Evolutionary conservation across 2,329 filamentous ascomycete species (phyloP), one percentile per base, ranked within the genome.

Genomic region (Plenodomus tracheiphilus): DNA sequence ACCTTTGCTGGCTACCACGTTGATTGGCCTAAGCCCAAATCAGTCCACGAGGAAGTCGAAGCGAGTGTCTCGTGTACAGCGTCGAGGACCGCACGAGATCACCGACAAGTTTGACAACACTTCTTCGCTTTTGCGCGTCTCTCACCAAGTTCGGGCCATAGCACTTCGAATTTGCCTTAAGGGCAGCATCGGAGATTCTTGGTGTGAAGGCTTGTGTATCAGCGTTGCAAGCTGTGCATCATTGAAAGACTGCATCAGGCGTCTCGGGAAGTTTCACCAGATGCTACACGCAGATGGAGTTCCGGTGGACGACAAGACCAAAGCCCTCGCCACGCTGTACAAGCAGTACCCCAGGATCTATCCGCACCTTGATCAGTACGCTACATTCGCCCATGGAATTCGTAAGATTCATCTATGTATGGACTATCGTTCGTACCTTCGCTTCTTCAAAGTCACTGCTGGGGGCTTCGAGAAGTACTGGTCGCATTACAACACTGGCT

Each of bases 361-460:
- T 25, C 61, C 64, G 0, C 38, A 66, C 0, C 48, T 71, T 6
- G 16, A 45, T 1, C 61, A 44, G 7, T 70, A 56, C 30, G 62
- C 66, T 0, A 66, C 63, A 0, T 48, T 68, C 13, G 22, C 40
- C 2, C 65, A 70, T 11, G 63, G 59, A 0, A 61, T 71, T 15
- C 64, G 56, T 2, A 62, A 64, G 8, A 35, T 70, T 1, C 35
- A 39, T 30, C 15, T 71, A 0, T 16, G 42, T 1, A 54, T 71
- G 47, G 44, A 52, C 16, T 69, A 62, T 22, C 16, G 56, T 1
- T 34, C 46, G 0, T 51, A 22, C 16, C 47, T 69, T 13, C 58
- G 61, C 28, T 71, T 71, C 53, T 69, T 69, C 53, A 55, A 61
- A 15, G 61, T 69, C 6, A 49, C 46, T 1, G 34, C 17, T 1